phyloP scores from a whole-genome alignment of 2,329 filamentous ascomycete genomes.

The Penicillium sp. region DNA sequence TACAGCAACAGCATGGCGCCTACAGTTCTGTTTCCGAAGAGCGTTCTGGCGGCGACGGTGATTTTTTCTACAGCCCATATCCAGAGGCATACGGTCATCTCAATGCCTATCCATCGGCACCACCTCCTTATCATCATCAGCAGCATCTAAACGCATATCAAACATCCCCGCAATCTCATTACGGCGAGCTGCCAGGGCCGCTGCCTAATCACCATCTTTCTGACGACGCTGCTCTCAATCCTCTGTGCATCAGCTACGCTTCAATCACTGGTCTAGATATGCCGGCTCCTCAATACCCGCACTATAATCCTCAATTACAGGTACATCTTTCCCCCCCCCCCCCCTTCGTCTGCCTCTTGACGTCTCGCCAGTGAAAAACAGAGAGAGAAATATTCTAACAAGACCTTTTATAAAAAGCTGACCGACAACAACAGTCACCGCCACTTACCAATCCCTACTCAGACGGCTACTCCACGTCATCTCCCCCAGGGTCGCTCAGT shows the following conservation, averaged over 20 bases:
- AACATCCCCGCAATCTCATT: slow-evolving; percentile 23
- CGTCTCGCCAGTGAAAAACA: neutral
- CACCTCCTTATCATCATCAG: slow-evolving; percentile 19
- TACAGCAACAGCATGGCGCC: neutral
- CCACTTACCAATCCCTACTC: slow-evolving; percentile 34
- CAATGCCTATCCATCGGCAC: slow-evolving; percentile 23
- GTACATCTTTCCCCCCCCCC: slow-evolving; percentile 31
- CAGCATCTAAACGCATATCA: slow-evolving; percentile 29
- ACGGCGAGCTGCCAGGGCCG: slow-evolving; percentile 32
- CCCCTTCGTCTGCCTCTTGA: neutral
- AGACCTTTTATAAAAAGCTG: slow-evolving; percentile 11
- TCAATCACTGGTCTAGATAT: slow-evolving; percentile 57
- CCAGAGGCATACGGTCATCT: slow-evolving; percentile 37
- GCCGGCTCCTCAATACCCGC: slow-evolving; percentile 21
- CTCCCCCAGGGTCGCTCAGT: slow-evolving; percentile 35
- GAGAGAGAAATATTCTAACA: slow-evolving; percentile 3
- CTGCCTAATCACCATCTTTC: slow-evolving; percentile 37
- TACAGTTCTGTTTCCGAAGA: slow-evolving; percentile 4
- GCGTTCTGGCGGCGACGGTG: neutral
- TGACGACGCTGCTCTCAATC: slow-evolving; percentile 55
- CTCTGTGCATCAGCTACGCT: slow-evolving; percentile 59
- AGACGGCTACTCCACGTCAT: slow-evolving; percentile 40
- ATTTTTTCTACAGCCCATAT: slow-evolving; percentile 48
- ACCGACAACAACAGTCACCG: slow-evolving; percentile 31
- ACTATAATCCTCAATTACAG: slow-evolving; percentile 30